These are phyloP conservation scores for Brassica rapa DNA, from an alignment of 345 rosid species.

Conservation along the genomic window DNA sequence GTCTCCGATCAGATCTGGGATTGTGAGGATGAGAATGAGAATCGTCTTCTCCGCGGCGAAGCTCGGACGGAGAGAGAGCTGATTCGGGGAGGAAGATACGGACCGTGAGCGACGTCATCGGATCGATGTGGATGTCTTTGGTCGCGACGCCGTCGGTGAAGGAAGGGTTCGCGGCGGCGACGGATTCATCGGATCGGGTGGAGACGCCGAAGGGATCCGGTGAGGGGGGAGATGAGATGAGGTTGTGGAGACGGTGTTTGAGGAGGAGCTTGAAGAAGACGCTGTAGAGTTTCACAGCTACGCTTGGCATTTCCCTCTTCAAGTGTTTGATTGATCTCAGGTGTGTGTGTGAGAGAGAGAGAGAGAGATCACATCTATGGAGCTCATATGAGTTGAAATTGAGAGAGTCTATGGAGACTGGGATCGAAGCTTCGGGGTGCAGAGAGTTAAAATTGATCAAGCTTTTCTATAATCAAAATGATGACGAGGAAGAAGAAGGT, in stretches of 20 bases:
- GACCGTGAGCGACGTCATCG: conserved; percentile 58
- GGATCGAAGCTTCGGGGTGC: neutral
- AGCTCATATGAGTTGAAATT: conserved; percentile 7
- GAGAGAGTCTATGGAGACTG: neutral
- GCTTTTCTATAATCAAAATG: conserved; percentile 13
- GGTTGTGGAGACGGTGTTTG: conserved; percentile 53
- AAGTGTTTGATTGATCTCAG: no score
- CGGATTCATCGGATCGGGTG: conserved; percentile 57
- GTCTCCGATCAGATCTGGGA: conserved; percentile 39
- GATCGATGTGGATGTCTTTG: conserved; percentile 74
- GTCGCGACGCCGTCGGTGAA: conserved; percentile 67
- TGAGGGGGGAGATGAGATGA: conserved; percentile 37
- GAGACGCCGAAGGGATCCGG: conserved; percentile 53
- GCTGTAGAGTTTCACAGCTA: conserved; percentile 59
- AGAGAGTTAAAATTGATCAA: conserved; percentile 31
- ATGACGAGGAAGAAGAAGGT: conserved; percentile 28
- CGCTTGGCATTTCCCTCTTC: conserved; percentile 52
- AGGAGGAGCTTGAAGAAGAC: conserved; percentile 62
- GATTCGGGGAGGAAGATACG: conserved; percentile 75
- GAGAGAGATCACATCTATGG: conserved; percentile 30
- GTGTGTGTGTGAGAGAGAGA: neutral
- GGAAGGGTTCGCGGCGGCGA: conserved; percentile 54
- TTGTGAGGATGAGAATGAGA: neutral
- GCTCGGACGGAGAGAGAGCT: conserved; percentile 32
- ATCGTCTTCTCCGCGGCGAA: conserved; percentile 14